Evolutionary conservation across 2,329 filamentous ascomycete genomes (phyloP).

Genomic region (Fusarium sp.): DNA sequence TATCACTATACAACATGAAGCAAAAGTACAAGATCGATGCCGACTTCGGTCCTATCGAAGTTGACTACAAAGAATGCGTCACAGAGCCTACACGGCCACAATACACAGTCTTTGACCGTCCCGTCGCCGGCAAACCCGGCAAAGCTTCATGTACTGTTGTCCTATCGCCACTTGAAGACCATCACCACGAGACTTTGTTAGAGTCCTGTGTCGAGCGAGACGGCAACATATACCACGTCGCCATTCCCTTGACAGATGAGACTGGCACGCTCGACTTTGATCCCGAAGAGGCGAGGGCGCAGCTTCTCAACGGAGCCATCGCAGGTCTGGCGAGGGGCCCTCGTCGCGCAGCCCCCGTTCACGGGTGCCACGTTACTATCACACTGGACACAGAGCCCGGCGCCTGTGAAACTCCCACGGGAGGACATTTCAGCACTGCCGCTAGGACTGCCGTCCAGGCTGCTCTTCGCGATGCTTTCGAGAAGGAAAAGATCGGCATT

Average conservation of each 20-base stretch:
- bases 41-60: constrained; percentile 89
- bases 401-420: constrained; percentile 63
- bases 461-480: constrained; percentile 70
- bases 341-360: constrained; percentile 79
- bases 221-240: constrained; percentile 73
- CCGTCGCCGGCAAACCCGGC: constrained; percentile 80
- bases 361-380: constrained; percentile 76
- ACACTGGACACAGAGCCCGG: constrained; percentile 71
- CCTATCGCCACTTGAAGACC: constrained; percentile 67
- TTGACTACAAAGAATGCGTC: constrained; percentile 90
- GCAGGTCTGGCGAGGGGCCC: constrained; percentile 88
- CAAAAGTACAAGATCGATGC: constrained; percentile 89
- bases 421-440: constrained; percentile 73
- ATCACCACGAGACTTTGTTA: constrained; percentile 49
- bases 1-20: constrained; percentile 86
- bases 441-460: constrained; percentile 69
- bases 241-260: constrained; percentile 58
- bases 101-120: constrained; percentile 75
- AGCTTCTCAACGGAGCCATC: constrained; percentile 79
- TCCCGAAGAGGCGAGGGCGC: constrained; percentile 58
- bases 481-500: constrained; percentile 65
- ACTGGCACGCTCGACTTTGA: constrained; percentile 60
- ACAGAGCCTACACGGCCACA: constrained; percentile 64
- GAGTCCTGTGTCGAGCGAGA: constrained; percentile 63
- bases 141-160: constrained; percentile 77